These are phyloP conservation scores for Fusarium foetens DNA, from an alignment of 2,329 filamentous ascomycete species.

Conservation along the genomic window DNA sequence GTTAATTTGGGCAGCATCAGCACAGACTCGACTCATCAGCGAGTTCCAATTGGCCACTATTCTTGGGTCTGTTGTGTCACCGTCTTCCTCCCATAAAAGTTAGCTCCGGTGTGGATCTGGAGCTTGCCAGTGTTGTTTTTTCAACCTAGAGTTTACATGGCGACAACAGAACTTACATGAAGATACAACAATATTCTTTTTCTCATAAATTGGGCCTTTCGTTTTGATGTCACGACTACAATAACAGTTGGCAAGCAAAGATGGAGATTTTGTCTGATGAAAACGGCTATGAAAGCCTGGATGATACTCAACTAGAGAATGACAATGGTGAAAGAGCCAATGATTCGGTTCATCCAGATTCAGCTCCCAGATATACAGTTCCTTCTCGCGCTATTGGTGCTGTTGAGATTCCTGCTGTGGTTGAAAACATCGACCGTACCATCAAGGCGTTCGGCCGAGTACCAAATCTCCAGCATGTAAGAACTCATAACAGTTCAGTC, in stretches of 20 bases:
- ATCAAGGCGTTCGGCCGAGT: conserved; percentile 55
- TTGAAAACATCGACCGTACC: conserved; percentile 56
- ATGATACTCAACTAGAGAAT: conserved; percentile 25
- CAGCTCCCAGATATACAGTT: conserved; percentile 51
- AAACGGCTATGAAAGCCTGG: conserved; percentile 36
- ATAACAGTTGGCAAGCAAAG: neutral
- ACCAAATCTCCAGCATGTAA: conserved; percentile 53
- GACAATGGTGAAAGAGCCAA: neutral
- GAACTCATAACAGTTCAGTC: conserved; percentile 12
- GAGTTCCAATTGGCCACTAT: neutral
- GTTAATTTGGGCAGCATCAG: neutral
- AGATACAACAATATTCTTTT: neutral
- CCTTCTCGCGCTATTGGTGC: conserved; percentile 51
- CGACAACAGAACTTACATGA: conserved; percentile 15
- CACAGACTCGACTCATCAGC: neutral
- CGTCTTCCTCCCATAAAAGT: neutral
- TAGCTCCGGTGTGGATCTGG: conserved; percentile 13
- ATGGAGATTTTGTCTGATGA: conserved; percentile 36
- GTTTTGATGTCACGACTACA: neutral
- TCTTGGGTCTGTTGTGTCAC: neutral
- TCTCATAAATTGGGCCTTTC: neutral
- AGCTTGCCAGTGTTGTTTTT: conserved; percentile 18
- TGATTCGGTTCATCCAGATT: conserved; percentile 21
- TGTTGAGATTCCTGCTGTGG: conserved; percentile 57
- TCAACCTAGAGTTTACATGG: neutral